Evolutionary conservation across 768 basidiomycete genomes (phyloP).

Genomic region (Gautieria morchelliformis): DNA sequence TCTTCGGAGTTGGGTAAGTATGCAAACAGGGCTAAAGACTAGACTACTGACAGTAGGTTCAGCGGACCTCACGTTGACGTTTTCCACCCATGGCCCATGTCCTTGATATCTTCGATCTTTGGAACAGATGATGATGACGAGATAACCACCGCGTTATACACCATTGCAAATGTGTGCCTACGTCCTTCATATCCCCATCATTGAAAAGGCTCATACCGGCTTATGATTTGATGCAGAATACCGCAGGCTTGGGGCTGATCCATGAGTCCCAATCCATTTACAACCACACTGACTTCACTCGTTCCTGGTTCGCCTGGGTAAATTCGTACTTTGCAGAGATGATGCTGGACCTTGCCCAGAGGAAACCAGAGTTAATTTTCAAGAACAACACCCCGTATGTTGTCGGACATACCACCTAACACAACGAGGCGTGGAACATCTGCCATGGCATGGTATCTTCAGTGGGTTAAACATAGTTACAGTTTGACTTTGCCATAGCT

Average conservation of each 20-base stretch:
- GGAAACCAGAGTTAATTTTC: conserved; percentile 64
- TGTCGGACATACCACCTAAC: conserved; percentile 32
- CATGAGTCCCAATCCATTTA: conserved; percentile 69
- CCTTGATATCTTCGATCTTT: conserved; percentile 63
- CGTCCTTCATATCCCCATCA: not conserved
- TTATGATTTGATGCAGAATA: conserved; percentile 38
- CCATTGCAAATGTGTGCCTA: conserved; percentile 54
- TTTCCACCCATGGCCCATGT: conserved; percentile 81
- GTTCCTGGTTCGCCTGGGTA: conserved; percentile 78
- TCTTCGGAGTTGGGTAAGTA: conserved; percentile 60
- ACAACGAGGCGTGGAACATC: not conserved
- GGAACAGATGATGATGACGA: conserved; percentile 65
- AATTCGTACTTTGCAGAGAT: conserved; percentile 81
- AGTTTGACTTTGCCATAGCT: not conserved
- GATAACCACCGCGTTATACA: conserved; percentile 51
- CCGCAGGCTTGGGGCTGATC: conserved; percentile 63
- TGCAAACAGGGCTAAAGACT: not conserved
- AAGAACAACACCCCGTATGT: conserved; percentile 43
- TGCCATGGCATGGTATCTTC: not conserved
- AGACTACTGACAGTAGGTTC: conserved; percentile 4
- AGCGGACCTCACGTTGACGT: conserved; percentile 70
- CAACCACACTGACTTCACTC: conserved; percentile 45
- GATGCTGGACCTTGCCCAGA: conserved; percentile 63
- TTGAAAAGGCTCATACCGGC: not conserved
- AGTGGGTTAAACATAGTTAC: not conserved